Base-by-base conservation (phyloP, 768 basidiomycete genomes). In the Fistulinella prunicolor region DNA sequence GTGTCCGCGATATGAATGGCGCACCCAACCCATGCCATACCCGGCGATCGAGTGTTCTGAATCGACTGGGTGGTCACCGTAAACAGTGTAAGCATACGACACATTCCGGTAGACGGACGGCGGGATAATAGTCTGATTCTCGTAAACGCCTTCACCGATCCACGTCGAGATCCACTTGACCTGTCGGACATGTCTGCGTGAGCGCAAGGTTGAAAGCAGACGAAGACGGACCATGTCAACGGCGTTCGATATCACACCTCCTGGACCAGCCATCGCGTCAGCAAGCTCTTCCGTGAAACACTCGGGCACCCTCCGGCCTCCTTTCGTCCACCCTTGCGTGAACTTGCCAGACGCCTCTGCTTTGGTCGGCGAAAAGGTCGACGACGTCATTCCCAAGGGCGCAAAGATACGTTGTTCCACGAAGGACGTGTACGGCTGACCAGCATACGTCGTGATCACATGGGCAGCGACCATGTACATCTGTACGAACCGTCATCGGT, bases 1-100 rank as follows among this genome's bases (percentile, higher is more conserved):
- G 44, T 75, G 71, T 0, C 71, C 76, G 2, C 58, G 61, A 44
- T 72, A 73, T 1, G 75, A 68, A 7, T 16, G 39, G 7, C 71
- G 63, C 34, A n/a, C 28, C 75, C 75, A 77, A 4, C 77, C 76
- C 56, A 73, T 53, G 3, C 71, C 73, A 51, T 77, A 78, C 6
- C 64, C 70, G 1, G 34, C 13, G 30, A 72, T 53, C 1, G 74
- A 72, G 0, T 53, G n/a, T 16, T 56, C 54, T 1, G 57, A 42
- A 30, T 55, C 20, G 6, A 7, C 5, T 1, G 58, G 46, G 13
- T 55, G 53, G 17, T 41, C 37, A 14, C 47, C 6, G 0, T 30
- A 37, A 29, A 76, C 48, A 0, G 64, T 46, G 36, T 67, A 66
- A 5, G 70, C 63, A 6, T 64, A 56, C 0, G 73, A 70, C 3